Evolutionary conservation across 345 rosid species (phyloP).

Genomic region (Ailanthus altissimus): DNA sequence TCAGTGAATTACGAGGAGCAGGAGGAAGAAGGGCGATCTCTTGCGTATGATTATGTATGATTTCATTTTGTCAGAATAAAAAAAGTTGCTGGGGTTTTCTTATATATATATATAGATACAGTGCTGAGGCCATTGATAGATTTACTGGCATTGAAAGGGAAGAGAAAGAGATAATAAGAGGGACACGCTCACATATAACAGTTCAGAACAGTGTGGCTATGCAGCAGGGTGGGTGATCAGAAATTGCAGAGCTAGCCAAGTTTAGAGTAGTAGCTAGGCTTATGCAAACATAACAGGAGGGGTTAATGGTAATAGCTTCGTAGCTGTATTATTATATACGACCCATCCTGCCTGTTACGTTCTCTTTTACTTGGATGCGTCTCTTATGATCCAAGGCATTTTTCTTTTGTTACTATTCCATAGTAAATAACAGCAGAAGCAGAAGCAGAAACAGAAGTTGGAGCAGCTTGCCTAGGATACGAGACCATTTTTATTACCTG

Average conservation of each 20-base stretch:
- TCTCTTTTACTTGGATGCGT: conserved; percentile 40
- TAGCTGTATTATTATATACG: neutral
- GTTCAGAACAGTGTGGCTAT: no score
- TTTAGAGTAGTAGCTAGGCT: neutral
- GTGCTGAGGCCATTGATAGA: no score
- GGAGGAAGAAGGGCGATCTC: conserved; percentile 6
- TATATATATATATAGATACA: no score
- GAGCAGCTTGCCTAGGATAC: neutral
- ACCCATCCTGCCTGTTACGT: neutral
- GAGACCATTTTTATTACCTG: conserved; percentile 18
- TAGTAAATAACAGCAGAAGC: neutral
- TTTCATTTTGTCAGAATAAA: conserved; percentile 1
- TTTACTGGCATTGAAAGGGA: no score
- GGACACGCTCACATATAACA: no score
- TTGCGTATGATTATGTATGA: conserved; percentile 20
- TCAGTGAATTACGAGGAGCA: neutral
- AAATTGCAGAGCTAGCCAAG: no score
- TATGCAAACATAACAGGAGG: neutral
- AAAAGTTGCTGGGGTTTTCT: neutral
- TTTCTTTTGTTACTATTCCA: neutral
- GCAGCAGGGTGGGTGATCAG: no score
- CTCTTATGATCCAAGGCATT: conserved; percentile 17
- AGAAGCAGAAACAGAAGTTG: neutral
- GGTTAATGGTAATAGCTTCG: neutral
- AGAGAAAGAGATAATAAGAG: no score